phyloP scores from a whole-genome alignment of 768 basidiomycete species.

The Pluteus cervinus region DNA sequence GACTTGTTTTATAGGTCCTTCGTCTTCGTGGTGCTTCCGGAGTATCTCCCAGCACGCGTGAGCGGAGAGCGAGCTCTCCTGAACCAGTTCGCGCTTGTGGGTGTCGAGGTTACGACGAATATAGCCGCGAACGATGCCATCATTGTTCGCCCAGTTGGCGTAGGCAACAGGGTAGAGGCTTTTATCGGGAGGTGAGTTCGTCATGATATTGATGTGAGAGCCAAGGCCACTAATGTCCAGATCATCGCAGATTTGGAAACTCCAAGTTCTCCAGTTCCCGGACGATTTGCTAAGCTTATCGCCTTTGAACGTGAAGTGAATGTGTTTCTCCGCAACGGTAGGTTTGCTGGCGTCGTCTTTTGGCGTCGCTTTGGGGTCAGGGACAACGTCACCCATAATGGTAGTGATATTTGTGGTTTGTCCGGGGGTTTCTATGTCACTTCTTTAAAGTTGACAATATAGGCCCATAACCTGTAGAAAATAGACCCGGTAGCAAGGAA shows the following conservation, averaged over 20 bases:
- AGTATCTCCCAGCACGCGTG: not conserved
- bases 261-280: not conserved
- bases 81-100: not conserved
- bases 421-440: not conserved
- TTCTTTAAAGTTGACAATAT: not conserved
- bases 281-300: not conserved
- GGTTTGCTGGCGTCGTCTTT: too few relatives aligned
- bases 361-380: too few relatives aligned
- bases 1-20: not conserved
- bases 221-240: not conserved
- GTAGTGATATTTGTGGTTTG: too few relatives aligned
- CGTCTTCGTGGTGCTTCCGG: not conserved
- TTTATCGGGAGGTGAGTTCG: not conserved
- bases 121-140: not conserved
- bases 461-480: slow-evolving; percentile 5
- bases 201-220: not conserved
- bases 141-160: not conserved
- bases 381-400: too few relatives aligned
- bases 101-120: not conserved
- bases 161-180: not conserved
- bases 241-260: not conserved
- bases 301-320: not conserved
- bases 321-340: too few relatives aligned
- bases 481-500: not conserved
- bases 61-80: not conserved